Percentiles rank a stretch among this genome's conserved stretches.
phyloP scores from a whole-genome alignment of 169 alveolate genomes.

The Prorocentrum cordatum region DNA sequence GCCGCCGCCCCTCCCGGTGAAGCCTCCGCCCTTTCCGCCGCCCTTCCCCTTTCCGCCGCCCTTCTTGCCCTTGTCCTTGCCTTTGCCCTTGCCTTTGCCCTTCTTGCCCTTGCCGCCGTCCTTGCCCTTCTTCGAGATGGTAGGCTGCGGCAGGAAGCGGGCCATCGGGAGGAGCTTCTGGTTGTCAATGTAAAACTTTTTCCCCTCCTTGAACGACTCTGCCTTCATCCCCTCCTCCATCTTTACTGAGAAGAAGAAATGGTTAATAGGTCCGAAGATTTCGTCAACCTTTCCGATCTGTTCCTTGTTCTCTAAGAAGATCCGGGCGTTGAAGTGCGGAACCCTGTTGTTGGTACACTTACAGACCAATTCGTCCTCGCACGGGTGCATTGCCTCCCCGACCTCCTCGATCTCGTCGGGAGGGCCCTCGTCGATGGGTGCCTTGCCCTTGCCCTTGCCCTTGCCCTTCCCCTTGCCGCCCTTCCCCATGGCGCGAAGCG shows the following conservation, averaged over 20 bases:
- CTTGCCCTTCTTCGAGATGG: too few species aligned
- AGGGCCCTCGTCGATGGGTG: neutral
- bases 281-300: slow-evolving; percentile 65
- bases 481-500: too few species aligned
- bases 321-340: slow-evolving; percentile 58
- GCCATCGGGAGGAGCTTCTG: too few species aligned
- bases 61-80: too few species aligned
- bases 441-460: slow-evolving; percentile 31
- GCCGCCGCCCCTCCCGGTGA: too few species aligned
- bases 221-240: neutral
- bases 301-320: slow-evolving; percentile 67
- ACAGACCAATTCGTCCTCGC: slow-evolving; percentile 60
- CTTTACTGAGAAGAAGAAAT: slow-evolving; percentile 54
- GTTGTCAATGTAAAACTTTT: slow-evolving; percentile 64
- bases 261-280: slow-evolving; percentile 57
- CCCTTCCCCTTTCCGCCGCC: too few species aligned
- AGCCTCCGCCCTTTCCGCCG: too few species aligned
- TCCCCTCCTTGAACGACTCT: slow-evolving; percentile 56
- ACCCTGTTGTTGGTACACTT: slow-evolving; percentile 42
- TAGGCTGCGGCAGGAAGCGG: too few species aligned
- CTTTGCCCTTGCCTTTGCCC: too few species aligned
- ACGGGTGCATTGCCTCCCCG: slow-evolving; percentile 47
- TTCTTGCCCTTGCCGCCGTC: too few species aligned
- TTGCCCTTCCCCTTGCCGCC: slow-evolving; percentile 26
- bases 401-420: slow-evolving; percentile 59